Evolutionary conservation across 2,329 filamentous ascomycete genomes (phyloP), one percentile per base, ranked within the genome.

Genomic region (Hawksworthiomyces lignivorus): DNA sequence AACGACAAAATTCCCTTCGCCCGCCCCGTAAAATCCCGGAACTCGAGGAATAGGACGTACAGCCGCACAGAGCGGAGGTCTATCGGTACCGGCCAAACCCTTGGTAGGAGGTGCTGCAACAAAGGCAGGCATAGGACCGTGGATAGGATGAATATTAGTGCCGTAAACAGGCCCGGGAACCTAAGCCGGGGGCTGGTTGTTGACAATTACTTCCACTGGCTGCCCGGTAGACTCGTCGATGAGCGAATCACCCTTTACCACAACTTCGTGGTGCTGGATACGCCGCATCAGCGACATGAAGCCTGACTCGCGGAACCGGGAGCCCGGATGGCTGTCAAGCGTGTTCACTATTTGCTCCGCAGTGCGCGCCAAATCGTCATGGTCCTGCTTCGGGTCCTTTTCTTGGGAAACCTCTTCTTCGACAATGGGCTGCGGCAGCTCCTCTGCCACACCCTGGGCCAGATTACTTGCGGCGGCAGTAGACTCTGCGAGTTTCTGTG

Each of bases 231-330:
- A 31, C 5, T 52, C 49, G 10, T 61, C 54, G 10, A 62, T 51
- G 7, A 63, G 52, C 29, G 50, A 43, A 22, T 56, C 81, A 30
- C 81, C 84, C 50, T 85, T 72, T 28, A 92, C 78, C 36, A 74
- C 73, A 12, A 88, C 77, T 62, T 92, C 80, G 42, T 74, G 70
- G 55, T 86, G 79, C 39, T 82, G 74, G 41, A 92, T 75, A 45
- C 77, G 74, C 21, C 83, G 76, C 86, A 94, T 92, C 34, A 94
- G 65, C 4, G 74, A 70, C 1, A 90, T 63, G 55, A 94, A 94
- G 45, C 76, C 76, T 50, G 84, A 89, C 55, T 88, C 77, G 52
- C 80, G 77, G 60, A 92, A 92, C 56, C 90, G 90, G 35, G 78
- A 65, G 42, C 74, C 81, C 44, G 77, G 72, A 51, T 90, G 81